Conservation (phyloP, 371 early-diverging fungal genomes). For the Neoconidiobolus thromboides region DNA sequence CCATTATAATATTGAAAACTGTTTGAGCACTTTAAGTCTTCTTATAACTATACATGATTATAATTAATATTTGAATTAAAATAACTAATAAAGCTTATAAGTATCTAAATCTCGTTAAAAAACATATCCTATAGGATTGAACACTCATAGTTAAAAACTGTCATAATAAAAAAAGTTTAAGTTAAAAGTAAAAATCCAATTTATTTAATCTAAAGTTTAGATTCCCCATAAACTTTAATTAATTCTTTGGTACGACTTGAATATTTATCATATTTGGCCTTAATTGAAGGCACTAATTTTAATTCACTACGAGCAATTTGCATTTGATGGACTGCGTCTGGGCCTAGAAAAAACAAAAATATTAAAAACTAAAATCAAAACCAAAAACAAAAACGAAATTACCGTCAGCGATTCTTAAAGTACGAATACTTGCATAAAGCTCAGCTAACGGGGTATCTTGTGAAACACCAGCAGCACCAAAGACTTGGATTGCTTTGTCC, state of each 20-base stretch:
- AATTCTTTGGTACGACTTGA: neutral
- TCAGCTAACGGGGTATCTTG: conserved; percentile 73
- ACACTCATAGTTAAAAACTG: too few relatives aligned
- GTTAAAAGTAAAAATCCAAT: too few relatives aligned
- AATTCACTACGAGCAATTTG: conserved; percentile 53
- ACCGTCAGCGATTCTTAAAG: conserved; percentile 80
- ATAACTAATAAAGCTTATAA: too few relatives aligned
- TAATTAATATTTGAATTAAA: too few relatives aligned
- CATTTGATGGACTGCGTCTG: conserved; percentile 63
- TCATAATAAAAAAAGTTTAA: too few relatives aligned
- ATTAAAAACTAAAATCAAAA: neutral
- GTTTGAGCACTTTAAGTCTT: too few relatives aligned
- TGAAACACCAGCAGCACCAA: conserved; percentile 78
- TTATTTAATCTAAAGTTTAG: conserved; percentile 1
- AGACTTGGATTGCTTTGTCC: conserved; percentile 80
- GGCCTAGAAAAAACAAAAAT: conserved; percentile 15
- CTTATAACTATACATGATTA: too few relatives aligned
- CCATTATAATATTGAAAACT: too few relatives aligned
- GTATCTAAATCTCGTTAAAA: too few relatives aligned
- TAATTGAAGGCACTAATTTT: conserved; percentile 12
- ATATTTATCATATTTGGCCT: neutral
- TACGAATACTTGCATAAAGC: conserved; percentile 62
- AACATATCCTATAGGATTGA: too few relatives aligned
- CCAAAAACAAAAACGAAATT: neutral
- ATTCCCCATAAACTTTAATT: neutral